A percentile compares a stretch with the other conserved stretches of the same genome.
Evolutionary conservation across 441 rosid genomes (phyloP).

Genomic region (Theobroma grandiflorum): DNA sequence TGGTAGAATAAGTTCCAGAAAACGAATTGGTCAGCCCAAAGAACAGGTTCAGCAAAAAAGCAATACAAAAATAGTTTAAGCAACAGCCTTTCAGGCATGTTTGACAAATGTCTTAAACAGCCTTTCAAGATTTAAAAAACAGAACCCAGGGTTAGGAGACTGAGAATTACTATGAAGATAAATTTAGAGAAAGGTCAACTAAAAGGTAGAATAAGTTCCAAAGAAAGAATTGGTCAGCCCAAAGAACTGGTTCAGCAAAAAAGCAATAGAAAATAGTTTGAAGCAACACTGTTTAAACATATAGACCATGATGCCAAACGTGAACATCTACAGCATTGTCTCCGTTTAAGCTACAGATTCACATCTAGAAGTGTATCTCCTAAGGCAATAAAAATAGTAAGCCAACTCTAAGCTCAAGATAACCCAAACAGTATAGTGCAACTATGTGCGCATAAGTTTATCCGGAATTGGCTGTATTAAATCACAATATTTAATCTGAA

Average conservation of each 20-base stretch:
- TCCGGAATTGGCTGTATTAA: neutral
- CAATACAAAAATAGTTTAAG: neutral
- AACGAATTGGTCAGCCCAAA: neutral
- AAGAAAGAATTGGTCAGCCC: neutral
- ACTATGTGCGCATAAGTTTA: neutral
- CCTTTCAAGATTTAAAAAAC: neutral
- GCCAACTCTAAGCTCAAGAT: neutral
- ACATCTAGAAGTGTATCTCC: slow-evolving; percentile 6
- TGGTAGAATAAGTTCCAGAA: neutral
- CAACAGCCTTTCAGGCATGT: neutral
- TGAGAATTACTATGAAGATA: no score
- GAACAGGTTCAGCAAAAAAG: neutral
- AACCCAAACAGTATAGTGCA: neutral
- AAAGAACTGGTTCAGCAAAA: neutral
- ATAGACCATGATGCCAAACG: neutral
- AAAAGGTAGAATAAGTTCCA: neutral
- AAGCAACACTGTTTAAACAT: slow-evolving; percentile 8
- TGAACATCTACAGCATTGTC: neutral
- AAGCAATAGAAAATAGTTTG: neutral
- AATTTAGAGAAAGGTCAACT: no score
- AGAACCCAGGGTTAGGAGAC: no score
- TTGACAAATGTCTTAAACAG: neutral
- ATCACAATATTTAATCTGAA: slow-evolving; percentile 3
- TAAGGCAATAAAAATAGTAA: neutral
- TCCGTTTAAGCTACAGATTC: neutral